phyloP scores from a whole-genome alignment of 345 rosid genomes.

The Brassica carinata region DNA sequence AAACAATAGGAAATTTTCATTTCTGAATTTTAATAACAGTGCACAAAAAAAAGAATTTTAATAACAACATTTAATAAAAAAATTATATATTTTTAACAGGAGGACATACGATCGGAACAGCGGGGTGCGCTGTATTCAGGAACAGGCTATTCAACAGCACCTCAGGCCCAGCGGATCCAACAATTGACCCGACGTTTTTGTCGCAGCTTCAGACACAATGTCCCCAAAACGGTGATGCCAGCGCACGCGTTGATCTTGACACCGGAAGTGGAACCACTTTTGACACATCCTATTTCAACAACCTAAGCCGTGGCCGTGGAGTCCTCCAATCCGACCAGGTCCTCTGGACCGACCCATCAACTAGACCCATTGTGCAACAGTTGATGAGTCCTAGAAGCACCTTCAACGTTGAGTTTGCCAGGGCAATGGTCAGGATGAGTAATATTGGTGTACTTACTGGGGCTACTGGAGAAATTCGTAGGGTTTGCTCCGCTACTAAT shows the following conservation, averaged over 20 bases:
- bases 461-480: constrained; percentile 54
- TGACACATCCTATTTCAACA: constrained; percentile 50
- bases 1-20: background rate
- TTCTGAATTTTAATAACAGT: background rate
- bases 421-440: constrained; percentile 73
- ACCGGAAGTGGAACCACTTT: constrained; percentile 50
- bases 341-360: constrained; percentile 50
- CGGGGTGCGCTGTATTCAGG: constrained; percentile 49
- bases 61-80: background rate
- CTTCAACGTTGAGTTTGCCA: constrained; percentile 55
- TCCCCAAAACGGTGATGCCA: constrained; percentile 46
- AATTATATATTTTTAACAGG: constrained; percentile 36
- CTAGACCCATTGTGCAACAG: constrained; percentile 45
- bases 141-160: constrained; percentile 47
- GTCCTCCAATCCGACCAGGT: constrained; percentile 50
- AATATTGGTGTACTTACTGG: constrained; percentile 54
- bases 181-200: constrained; percentile 42
- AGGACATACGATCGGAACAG: constrained; percentile 60
- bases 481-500: constrained; percentile 52
- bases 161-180: constrained; percentile 46
- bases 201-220: constrained; percentile 47
- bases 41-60: background rate
- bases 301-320: constrained; percentile 50
- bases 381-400: constrained; percentile 42
- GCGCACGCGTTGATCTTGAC: constrained; percentile 52